Base-by-base conservation (phyloP, 108 stramenopile species). In the Asterionellopsis glacialis region DNA sequence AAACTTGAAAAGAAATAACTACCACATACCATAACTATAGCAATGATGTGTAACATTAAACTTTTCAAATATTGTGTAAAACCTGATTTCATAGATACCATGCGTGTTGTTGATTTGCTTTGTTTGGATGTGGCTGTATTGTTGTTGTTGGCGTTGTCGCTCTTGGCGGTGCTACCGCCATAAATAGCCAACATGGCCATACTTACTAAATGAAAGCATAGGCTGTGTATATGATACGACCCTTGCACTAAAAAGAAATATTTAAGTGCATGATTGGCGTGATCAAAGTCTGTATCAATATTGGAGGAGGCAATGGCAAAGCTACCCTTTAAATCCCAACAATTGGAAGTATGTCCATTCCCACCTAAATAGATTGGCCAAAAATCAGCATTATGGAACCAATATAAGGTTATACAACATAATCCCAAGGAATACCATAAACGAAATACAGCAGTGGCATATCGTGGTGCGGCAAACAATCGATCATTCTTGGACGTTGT, bases 361-460 rank as follows among this genome's bases (percentile, higher is more conserved):
- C 79, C 83, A 11, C 85, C 85, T 39, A 88, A 72, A 18, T 68
- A 71, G 38, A 74, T 73, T 14, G 90, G 90, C 90, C 90, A 92
- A 65, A 92, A 88, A 21, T 85, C 56, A 10, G 87, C 83, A 28
- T 53, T 26, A 26, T 55, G 59, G 58, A 92, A 92, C 16, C 75
- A 64, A 49, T 62, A 23, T 11, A 74, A 58, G 21, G 84, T 85
- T 28, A 79, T 60, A 15, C 67, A 22, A 59, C 82, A 79, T 41
- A 79, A 81, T 12, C 66, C 52, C n/a, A 73, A 24, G 41, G 67
- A 76, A 59, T 58, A 82, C 14, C 82, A 33, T 19, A 83, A 51
- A 9, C 90, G 87, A 68, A 92, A 92, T 11, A 79, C 73, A 11
- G 87, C 90, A 11, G 90, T 92, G 25, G 90, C 90, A 57, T 74